Percentiles rank a stretch among this genome's conserved stretches.
Conservation (phyloP, 164 flowering plant species). For the Magnolia changhungtana region DNA sequence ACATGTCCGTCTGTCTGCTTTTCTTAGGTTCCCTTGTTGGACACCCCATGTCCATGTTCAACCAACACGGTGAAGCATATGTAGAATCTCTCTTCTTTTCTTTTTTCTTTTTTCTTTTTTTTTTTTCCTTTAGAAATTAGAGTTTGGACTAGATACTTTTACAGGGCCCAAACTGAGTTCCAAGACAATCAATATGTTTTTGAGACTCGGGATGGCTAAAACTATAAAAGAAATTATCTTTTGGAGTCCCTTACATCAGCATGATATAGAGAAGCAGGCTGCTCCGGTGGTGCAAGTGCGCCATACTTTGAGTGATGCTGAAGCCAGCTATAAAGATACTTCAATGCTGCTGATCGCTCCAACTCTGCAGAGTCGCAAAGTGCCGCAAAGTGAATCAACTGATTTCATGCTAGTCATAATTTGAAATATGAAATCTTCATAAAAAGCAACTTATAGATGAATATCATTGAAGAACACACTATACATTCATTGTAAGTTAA, state of each 20-base stretch:
- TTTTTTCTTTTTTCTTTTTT: too few relatives aligned
- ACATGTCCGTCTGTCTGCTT: too few relatives aligned
- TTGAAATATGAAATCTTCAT: neutral
- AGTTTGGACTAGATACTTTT: too few relatives aligned
- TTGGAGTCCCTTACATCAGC: conserved; percentile 68
- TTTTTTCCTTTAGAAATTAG: too few relatives aligned
- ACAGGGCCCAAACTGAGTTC: neutral
- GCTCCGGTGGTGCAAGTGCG: conserved; percentile 53
- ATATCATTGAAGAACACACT: neutral
- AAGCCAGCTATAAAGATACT: conserved; percentile 85
- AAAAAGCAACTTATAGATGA: neutral
- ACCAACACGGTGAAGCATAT: too few relatives aligned
- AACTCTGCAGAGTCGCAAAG: conserved; percentile 50
- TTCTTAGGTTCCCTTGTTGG: too few relatives aligned
- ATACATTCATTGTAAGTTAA: neutral
- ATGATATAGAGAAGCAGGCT: conserved; percentile 55
- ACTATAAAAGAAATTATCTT: neutral
- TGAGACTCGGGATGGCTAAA: neutral
- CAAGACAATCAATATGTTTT: neutral
- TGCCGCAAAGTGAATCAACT: neutral
- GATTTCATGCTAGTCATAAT: neutral
- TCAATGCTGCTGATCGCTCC: conserved; percentile 90
- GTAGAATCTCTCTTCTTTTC: too few relatives aligned
- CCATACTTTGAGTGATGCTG: conserved; percentile 86
- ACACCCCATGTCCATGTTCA: too few relatives aligned